Base-by-base conservation (phyloP, 1,139 yeast genomes). In the Yamadazyma pseudoaaseri region DNA sequence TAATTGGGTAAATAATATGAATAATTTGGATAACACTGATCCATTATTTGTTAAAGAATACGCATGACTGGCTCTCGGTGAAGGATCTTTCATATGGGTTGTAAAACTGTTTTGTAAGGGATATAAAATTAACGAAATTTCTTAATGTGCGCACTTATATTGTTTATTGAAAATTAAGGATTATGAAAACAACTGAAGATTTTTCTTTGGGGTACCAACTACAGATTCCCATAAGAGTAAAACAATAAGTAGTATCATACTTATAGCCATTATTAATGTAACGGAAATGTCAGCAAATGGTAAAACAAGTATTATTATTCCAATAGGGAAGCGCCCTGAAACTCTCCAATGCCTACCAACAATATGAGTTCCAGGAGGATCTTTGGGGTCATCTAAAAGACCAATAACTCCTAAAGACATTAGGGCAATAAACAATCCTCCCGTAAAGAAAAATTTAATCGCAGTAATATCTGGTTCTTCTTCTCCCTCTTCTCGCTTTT, bases 391-490 rank as follows among this genome's bases (percentile, higher is more conserved):
- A 42, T 71, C 79, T 6, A 63, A 41, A 9, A 63, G 38, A 0
- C 73, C 77, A 21, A 72, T 41, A 2, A 61, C 38, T 20, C 58
- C 58, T 43, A 71, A 49, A 22, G 58, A 51, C 5, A 61, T 25
- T 28, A 73, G 52, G 0, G 73, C 53, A 10, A 70, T 62, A 37
- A 69, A 62, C 3, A 74, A 44, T 2, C 79, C 79, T 2, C 79
- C 79, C 4, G 76, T 65, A 42, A 73, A 70, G 48, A 61, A 72
- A 38, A 73, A 68, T 7, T 72, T 58, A 22, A 73, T 55, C 1
- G 70, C 73, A 31, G 59, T 56, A 41, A 63, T 47, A 21, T 53
- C 51, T 5, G 43, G 49, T 23, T 53, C 65, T 26, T 49, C 62
- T 16, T 40, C 51, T 16, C 30, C 51, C 10, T 24, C 41, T 20